Base-by-base conservation (phyloP, 2,329 filamentous ascomycete genomes). In the Fusarium nanum region DNA sequence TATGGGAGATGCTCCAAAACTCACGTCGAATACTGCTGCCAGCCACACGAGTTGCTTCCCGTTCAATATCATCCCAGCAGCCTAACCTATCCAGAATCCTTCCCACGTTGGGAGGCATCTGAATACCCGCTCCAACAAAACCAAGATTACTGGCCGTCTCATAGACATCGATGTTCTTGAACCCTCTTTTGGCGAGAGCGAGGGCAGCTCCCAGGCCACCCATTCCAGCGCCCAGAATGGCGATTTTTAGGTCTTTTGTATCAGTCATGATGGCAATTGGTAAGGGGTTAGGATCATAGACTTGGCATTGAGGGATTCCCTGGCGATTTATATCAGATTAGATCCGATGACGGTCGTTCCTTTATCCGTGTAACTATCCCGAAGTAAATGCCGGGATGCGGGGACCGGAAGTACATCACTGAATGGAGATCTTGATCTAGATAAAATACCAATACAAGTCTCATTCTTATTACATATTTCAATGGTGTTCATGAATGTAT, bases 21-120 rank as follows among this genome's bases (percentile, higher is more conserved):
- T 40, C 53, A 73, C 74, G 76, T 72, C 77, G 73, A 32, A 78
- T 73, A 12, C 76, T 80, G 25, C 74, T 76, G 16, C 72, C 68
- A 20, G 76, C 67, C 3, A 78, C 71, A n/a, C 72, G 65, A 4
- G 73, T 74, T 28, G 71, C 58, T 20, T 75, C 70, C 12, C 23
- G 57, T 44, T 76, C 70, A 67, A 96, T 93, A 18, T 85, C 83
- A 20, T 85, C 81, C 92, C 92, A 95, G 62, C 91, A 91, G 12
- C 90, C 92, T 41, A 94, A 81, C 16, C 85, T 83, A 75, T 93
- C 90, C 14, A 96, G 84, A 11, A 96, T 91, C 4, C 92, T 87
- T 6, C 90, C 89, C 86, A 95, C 92, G 71, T 96, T 97, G 0
- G 93, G 93, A 1, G 93, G 92, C 61, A 95, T 84, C 77, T 97